A percentile compares a stretch with the other conserved stretches of the same genome.
Evolutionary conservation across 192 early-diverging fungal genomes (phyloP).

Genomic region (Coemansia brasiliensis): DNA sequence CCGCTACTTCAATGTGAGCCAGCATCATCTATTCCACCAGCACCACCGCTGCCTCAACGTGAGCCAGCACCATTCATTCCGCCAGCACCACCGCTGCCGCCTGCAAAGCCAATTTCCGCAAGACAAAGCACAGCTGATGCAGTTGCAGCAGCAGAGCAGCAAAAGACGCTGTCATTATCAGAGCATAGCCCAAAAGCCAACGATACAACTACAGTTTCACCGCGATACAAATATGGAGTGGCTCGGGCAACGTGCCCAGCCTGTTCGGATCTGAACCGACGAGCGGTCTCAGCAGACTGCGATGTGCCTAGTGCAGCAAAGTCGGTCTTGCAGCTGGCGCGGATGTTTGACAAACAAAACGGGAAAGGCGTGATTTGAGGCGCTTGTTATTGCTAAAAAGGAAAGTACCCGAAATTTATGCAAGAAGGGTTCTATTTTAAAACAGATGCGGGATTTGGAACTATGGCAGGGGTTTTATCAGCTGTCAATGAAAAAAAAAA

Average conservation of each 20-base stretch:
- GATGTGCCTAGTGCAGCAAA: conserved; percentile 3
- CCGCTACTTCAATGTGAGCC: too few species aligned
- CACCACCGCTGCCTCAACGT: too few species aligned
- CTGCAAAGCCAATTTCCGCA: not conserved
- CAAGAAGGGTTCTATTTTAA: not conserved
- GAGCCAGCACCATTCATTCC: not conserved
- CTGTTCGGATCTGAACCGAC: not conserved
- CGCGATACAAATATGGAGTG: not conserved
- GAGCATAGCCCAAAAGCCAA: too few species aligned
- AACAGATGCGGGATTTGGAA: conserved; percentile 1
- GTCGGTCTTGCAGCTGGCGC: conserved; percentile 34
- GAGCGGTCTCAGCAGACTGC: conserved; percentile 2
- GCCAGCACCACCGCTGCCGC: conserved; percentile 1
- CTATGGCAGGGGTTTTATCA: too few species aligned
- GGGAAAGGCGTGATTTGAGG: not conserved
- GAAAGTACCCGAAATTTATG: not conserved
- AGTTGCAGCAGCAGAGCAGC: not conserved
- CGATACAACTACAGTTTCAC: too few species aligned
- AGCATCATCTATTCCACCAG: too few species aligned
- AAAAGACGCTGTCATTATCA: too few species aligned
- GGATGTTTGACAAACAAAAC: conserved; percentile 41
- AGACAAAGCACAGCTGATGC: not conserved
- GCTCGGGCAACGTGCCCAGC: conserved; percentile 7
- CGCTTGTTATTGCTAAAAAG: not conserved
- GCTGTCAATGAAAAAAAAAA: too few species aligned